Conservation (phyloP, 352 stramenopile species). For the Pythium dissimile region DNA sequence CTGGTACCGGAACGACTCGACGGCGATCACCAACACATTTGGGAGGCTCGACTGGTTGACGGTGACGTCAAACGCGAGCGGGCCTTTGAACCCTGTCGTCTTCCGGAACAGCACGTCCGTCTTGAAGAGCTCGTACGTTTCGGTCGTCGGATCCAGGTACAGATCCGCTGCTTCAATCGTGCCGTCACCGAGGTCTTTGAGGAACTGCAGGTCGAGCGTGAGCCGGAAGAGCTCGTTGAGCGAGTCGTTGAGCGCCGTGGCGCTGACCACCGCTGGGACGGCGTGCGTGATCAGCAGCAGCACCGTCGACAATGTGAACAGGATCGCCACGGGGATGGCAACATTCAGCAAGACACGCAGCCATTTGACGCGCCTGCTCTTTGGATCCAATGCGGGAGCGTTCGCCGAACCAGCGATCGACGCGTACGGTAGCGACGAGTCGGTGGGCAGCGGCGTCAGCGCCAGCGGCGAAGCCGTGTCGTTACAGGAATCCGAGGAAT, state of each 20-base stretch:
- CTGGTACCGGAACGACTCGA: constrained; percentile 54
- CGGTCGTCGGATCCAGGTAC: constrained; percentile 30
- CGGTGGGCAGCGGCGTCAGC: too few relatives aligned
- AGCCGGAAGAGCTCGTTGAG: constrained; percentile 21
- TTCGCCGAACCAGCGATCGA: too few relatives aligned
- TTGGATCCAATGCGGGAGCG: too few relatives aligned
- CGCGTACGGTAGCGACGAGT: background rate
- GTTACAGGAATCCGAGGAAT: background rate
- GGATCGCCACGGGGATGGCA: background rate
- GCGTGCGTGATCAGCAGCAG: constrained; percentile 5
- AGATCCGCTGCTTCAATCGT: background rate
- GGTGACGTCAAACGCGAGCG: constrained; percentile 38
- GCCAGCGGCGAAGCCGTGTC: background rate
- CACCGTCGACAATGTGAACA: background rate
- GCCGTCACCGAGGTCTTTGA: background rate
- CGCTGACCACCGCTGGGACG: background rate
- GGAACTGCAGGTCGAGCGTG: constrained; percentile 4
- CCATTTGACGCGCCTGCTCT: background rate
- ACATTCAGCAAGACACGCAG: background rate
- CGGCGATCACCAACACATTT: constrained; percentile 46
- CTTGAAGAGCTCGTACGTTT: constrained; percentile 37
- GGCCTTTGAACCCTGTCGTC: constrained; percentile 39
- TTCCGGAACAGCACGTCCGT: constrained; percentile 35
- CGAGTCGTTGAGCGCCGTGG: constrained; percentile 7
- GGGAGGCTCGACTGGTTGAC: constrained; percentile 30